Evolutionary conservation across 169 alveolate genomes (phyloP).

Genomic region (Nephromyces sp.): DNA sequence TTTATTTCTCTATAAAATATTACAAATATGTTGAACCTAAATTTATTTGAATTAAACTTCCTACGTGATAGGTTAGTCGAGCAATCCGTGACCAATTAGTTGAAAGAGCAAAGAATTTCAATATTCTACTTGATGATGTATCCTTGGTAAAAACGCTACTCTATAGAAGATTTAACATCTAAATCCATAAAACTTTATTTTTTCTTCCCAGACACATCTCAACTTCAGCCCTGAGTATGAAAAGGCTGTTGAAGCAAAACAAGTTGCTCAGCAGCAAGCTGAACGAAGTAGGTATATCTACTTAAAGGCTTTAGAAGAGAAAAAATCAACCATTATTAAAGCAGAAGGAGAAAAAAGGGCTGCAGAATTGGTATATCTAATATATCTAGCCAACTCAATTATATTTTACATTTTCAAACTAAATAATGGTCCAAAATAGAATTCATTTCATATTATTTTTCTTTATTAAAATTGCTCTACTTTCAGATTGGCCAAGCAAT

Average conservation of each 20-base stretch:
- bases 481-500: slow-evolving; percentile 53
- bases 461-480: neutral
- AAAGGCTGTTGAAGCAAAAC: slow-evolving; percentile 93
- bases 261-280: slow-evolving; percentile 95
- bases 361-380: slow-evolving; percentile 34
- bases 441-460: neutral
- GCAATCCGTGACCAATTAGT: slow-evolving; percentile 78
- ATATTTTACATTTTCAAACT: neutral
- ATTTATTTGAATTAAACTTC: too few species aligned
- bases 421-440: neutral
- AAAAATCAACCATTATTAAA: slow-evolving; percentile 84
- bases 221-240: slow-evolving; percentile 80
- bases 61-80: slow-evolving; percentile 39
- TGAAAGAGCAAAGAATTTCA: slow-evolving; percentile 87
- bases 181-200: neutral
- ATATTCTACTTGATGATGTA: slow-evolving; percentile 88
- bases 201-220: slow-evolving; percentile 58
- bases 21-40: too few species aligned
- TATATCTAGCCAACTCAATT: neutral
- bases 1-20: too few species aligned
- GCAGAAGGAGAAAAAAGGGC: slow-evolving; percentile 94
- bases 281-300: slow-evolving; percentile 90
- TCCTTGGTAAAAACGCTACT: slow-evolving; percentile 66
- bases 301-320: slow-evolving; percentile 87
- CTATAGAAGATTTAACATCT: slow-evolving; percentile 3